Evolutionary conservation across 2,329 filamentous ascomycete genomes (phyloP).

Genomic region (Colletotrichum sublineola): DNA sequence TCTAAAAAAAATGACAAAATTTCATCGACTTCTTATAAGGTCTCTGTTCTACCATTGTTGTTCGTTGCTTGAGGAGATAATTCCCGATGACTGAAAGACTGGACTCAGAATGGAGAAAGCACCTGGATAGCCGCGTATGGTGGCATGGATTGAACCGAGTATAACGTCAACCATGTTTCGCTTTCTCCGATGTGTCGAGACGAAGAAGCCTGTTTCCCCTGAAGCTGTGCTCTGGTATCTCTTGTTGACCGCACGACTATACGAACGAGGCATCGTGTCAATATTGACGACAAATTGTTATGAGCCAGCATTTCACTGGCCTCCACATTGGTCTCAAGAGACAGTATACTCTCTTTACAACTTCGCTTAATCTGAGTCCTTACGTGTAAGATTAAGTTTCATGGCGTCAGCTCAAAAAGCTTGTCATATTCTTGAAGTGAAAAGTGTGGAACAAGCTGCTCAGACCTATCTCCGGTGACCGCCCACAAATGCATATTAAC

Average conservation of each 20-base stretch:
- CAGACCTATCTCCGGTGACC: not conserved
- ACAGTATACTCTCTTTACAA: not conserved
- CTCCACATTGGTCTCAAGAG: not conserved
- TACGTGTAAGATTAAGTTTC: too few relatives aligned
- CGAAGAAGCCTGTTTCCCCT: not conserved
- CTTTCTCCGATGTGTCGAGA: conserved; percentile 2
- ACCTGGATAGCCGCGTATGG: not conserved
- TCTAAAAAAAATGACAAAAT: not conserved
- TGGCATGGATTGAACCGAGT: not conserved
- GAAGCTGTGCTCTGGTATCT: not conserved
- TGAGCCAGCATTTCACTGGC: not conserved
- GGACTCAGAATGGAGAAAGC: not conserved
- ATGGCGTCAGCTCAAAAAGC: too few relatives aligned
- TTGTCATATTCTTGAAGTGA: too few relatives aligned
- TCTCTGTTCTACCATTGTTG: not conserved
- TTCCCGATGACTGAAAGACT: not conserved
- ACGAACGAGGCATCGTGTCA: not conserved
- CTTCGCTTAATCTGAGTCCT: too few relatives aligned
- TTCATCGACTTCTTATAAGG: not conserved
- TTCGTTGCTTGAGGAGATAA: not conserved
- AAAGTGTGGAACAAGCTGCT: not conserved
- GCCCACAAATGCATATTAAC: not conserved
- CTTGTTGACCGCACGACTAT: not conserved
- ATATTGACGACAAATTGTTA: not conserved
- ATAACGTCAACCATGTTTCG: not conserved